Evolutionary conservation across 2,329 filamentous ascomycete genomes (phyloP).

Genomic region (Fusarium nygamai): DNA sequence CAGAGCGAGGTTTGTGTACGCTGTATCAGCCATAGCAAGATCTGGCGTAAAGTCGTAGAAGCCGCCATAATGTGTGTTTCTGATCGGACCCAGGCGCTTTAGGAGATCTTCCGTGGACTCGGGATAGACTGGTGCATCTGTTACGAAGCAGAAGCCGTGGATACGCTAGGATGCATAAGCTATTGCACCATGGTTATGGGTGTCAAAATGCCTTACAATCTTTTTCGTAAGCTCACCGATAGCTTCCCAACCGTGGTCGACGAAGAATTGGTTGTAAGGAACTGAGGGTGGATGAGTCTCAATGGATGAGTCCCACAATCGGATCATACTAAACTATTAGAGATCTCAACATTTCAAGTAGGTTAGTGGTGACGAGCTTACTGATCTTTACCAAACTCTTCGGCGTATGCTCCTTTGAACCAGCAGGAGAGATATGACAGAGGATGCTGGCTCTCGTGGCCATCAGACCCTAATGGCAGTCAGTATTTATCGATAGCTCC

Average conservation of each 20-base stretch:
- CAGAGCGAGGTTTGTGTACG: slow-evolving; percentile 87
- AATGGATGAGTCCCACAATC: slow-evolving; percentile 46
- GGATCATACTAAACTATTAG: slow-evolving; percentile 23
- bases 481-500: background rate
- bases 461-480: slow-evolving; percentile 69
- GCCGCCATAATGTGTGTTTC: slow-evolving; percentile 88
- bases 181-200: background rate
- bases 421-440: slow-evolving; percentile 54
- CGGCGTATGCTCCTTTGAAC: slow-evolving; percentile 26
- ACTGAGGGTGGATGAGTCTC: slow-evolving; percentile 65
- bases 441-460: slow-evolving; percentile 74
- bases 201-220: slow-evolving; percentile 61
- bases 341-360: background rate
- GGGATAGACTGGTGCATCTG: slow-evolving; percentile 64
- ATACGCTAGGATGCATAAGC: slow-evolving; percentile 59
- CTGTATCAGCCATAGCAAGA: slow-evolving; percentile 86
- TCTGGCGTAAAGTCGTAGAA: slow-evolving; percentile 88
- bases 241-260: slow-evolving; percentile 51
- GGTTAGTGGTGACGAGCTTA: slow-evolving; percentile 8
- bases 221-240: slow-evolving; percentile 70
- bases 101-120: slow-evolving; percentile 54
- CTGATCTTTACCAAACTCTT: slow-evolving; percentile 37
- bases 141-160: slow-evolving; percentile 82
- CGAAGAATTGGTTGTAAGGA: slow-evolving; percentile 69
- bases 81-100: slow-evolving; percentile 83